Evolutionary conservation across 2,329 filamentous ascomycete species (phyloP).

Genomic region (Exophiala sp.): DNA sequence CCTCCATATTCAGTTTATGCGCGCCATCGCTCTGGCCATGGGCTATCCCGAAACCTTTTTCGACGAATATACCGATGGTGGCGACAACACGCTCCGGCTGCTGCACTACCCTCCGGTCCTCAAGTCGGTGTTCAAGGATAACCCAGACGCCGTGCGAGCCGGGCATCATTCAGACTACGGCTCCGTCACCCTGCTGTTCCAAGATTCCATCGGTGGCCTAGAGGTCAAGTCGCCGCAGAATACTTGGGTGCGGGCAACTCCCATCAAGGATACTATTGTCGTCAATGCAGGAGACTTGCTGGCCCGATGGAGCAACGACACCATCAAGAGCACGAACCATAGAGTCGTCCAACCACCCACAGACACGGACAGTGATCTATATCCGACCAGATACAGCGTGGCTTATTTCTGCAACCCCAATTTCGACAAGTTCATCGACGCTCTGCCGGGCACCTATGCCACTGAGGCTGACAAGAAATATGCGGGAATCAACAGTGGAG

Average conservation of each 20-base stretch:
- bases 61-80: conserved; percentile 63
- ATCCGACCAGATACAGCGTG: conserved; percentile 72
- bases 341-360: conserved; percentile 76
- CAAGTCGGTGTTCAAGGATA: conserved; percentile 58
- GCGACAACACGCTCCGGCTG: conserved; percentile 64
- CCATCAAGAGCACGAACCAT: conserved; percentile 83
- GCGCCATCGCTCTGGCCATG: conserved; percentile 73
- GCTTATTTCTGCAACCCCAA: conserved; percentile 92
- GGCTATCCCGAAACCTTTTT: conserved; percentile 65
- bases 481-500: conserved; percentile 65
- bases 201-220: conserved; percentile 52
- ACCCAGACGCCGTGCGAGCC: conserved; percentile 64
- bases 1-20: conserved; percentile 72
- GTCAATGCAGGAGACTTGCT: conserved; percentile 84
- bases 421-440: conserved; percentile 66
- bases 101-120: conserved; percentile 69
- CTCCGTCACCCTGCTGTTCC: conserved; percentile 48
- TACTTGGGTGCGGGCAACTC: conserved; percentile 72
- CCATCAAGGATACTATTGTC: conserved; percentile 73
- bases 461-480: conserved; percentile 63
- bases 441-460: conserved; percentile 68
- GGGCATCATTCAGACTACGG: conserved; percentile 65
- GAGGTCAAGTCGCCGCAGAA: conserved; percentile 65
- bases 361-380: conserved; percentile 44
- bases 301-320: conserved; percentile 82